Base-by-base conservation (phyloP, 2,329 filamentous ascomycete genomes). In the Neofusicoccum laricinum region DNA sequence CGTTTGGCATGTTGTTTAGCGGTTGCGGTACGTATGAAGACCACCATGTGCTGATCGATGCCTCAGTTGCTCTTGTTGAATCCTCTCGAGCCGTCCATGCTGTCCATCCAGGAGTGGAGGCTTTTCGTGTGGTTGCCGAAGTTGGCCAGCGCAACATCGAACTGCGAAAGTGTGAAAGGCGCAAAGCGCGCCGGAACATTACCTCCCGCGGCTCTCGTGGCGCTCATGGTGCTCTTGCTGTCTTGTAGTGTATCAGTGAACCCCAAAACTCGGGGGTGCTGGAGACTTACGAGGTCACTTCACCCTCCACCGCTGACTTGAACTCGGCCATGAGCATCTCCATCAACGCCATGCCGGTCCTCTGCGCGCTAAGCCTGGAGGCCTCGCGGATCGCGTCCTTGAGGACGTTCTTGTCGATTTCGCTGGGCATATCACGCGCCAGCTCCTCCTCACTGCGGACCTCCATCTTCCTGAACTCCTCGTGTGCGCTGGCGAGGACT, bases 271-370 rank as follows among this genome's bases (percentile, higher is more conserved):
- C 30, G n/a, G 11, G 30, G 25, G 11, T 11, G 15, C n/a, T 59
- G 12, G 8, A 36, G 2, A 30, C 50, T 55, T 55, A 63, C 61
- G 21, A 14, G 10, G 38, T 40, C n/a, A 55, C 40, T 30, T 63
- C 61, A 10, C 61, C 49, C 2, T 63, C 61, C 19, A 51, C 41
- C n/a, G 61, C 61, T 40, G 61, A 19, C 48, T 46, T 51, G 43
- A 63, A 55, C 6, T 63, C 61, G 4, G 11, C 49, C 40, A 63
- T 36, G 40, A 63, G 30, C 61, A 48, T 43, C 3, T 51, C 36
- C 30, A 53, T 14, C 40, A 63, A 49, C 5, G 40, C 49, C 17
- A 36, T n/a, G n/a, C 49, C 61, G 1, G 61, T 63, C 61, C 32
- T 48, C 48, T 63, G 38, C 4, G 25, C 61, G 2, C 61, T 49